Percentiles rank a stretch among this genome's conserved stretches.
Evolutionary conservation across 2,329 filamentous ascomycete species (phyloP).

Genomic region (Fusarium sp.): DNA sequence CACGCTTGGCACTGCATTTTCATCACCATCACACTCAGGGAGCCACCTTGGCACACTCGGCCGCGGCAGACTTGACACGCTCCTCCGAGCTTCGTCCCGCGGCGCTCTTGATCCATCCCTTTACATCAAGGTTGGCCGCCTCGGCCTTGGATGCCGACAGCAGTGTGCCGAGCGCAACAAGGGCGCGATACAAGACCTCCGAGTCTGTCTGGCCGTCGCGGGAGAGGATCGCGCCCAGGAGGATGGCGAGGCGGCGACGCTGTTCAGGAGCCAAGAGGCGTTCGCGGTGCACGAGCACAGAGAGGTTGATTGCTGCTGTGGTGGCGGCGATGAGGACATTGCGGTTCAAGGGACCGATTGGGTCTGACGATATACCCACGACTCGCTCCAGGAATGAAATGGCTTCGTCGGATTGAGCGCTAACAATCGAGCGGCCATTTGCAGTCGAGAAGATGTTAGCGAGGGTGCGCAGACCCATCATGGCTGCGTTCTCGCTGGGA

Average conservation of each 20-base stretch:
- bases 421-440: slow-evolving; percentile 74
- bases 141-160: slow-evolving; percentile 65
- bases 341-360: slow-evolving; percentile 70
- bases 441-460: slow-evolving; percentile 85
- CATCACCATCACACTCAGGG: slow-evolving; percentile 22
- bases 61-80: slow-evolving; percentile 52
- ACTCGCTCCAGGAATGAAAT: slow-evolving; percentile 72
- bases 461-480: slow-evolving; percentile 85
- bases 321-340: slow-evolving; percentile 86
- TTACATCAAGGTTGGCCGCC: slow-evolving; percentile 56
- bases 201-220: slow-evolving; percentile 72
- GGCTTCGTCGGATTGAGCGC: slow-evolving; percentile 67
- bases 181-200: slow-evolving; percentile 83
- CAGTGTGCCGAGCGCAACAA: slow-evolving; percentile 83
- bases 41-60: slow-evolving; percentile 34
- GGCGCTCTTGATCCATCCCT: slow-evolving; percentile 56
- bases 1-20: slow-evolving; percentile 28
- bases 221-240: slow-evolving; percentile 70
- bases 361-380: slow-evolving; percentile 60
- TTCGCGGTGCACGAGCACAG: slow-evolving; percentile 72
- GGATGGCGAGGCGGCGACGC: slow-evolving; percentile 62
- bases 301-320: slow-evolving; percentile 85
- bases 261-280: slow-evolving; percentile 52
- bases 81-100: slow-evolving; percentile 58
- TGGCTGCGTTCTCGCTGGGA: slow-evolving; percentile 80